phyloP scores from a whole-genome alignment of 2,329 filamentous ascomycete genomes.

The Nannizziopsis arthrosporioides region DNA sequence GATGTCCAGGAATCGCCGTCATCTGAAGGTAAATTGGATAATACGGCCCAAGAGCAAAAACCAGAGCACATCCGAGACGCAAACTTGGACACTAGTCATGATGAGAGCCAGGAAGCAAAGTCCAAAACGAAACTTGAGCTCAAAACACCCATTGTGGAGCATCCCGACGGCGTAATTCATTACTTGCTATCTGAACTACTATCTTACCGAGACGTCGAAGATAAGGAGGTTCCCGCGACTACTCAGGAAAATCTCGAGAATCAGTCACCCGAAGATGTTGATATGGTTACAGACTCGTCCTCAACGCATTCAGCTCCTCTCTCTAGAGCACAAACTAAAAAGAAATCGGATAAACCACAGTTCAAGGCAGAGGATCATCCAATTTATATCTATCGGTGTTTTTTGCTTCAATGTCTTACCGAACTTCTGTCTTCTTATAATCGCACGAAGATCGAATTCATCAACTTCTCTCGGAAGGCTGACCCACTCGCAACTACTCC shows the following conservation, averaged over 20 bases:
- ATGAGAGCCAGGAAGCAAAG: constrained; percentile 17
- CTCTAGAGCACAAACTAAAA: constrained; percentile 24
- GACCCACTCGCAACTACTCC: constrained; percentile 75
- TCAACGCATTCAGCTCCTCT: constrained; percentile 19
- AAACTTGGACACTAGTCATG: constrained; percentile 10
- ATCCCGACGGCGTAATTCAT: constrained; percentile 88
- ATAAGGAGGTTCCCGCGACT: constrained; percentile 50
- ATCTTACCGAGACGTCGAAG: constrained; percentile 84
- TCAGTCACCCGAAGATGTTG: constrained; percentile 35
- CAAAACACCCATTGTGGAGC: constrained; percentile 77
- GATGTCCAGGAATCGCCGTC: constrained; percentile 19
- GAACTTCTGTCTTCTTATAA: constrained; percentile 80
- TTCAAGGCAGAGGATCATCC: constrained; percentile 92
- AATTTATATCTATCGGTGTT: constrained; percentile 93
- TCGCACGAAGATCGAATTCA: constrained; percentile 92
- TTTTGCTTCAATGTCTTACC: constrained; percentile 80
- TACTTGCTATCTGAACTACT: constrained; percentile 87
- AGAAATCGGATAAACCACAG: constrained; percentile 56
- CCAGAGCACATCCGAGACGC: constrained; percentile 21
- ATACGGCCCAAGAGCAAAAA: constrained; percentile 25
- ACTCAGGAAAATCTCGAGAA: constrained; percentile 19
- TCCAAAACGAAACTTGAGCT: constrained; percentile 51
- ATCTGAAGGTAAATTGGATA: constrained; percentile 14
- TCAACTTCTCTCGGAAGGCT: constrained; percentile 92
- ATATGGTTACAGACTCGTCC: constrained; percentile 37